Evolutionary conservation across 164 flowering plant species (phyloP), one percentile per base, ranked within the genome.

Genomic region (Sedum album): DNA sequence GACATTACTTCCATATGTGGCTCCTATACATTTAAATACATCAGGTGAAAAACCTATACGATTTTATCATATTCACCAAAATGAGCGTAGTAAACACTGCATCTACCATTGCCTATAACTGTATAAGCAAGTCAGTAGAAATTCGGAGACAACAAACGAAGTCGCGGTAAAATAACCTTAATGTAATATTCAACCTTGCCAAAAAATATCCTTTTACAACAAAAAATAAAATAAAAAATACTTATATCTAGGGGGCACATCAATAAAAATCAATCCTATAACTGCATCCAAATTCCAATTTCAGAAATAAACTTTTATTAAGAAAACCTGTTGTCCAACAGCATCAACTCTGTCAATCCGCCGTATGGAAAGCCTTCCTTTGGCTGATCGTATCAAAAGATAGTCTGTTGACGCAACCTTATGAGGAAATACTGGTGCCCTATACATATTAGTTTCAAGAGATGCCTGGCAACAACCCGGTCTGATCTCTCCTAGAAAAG

Each of bases 1-100:
- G 98, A 78, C 77, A 91, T 80, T 42, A 91, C 97, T 81, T 94
- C 97, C 82, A 88, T 87, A 68, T 87, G 91, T 20, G 98, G 98
- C 79, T 94, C 98, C 97, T 94, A 77, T 68, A 72, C 66, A 69
- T 28, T 66, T 15, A 68, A 46, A 11, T 49, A 65, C 48, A 60
- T 17, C 70, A 31, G 38, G 20, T 33, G 25, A 15, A 51, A 26
- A 48, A 21, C 57, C 57, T 5, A 0, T 4, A n/a, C n/a, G n/a
- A 51, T 21, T 51, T 51, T 26, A 51, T n/a, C 28, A 51, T 51
- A 51, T 51, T 51, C 5, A 5, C 9, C 5, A 51, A 51, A 6
- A 51, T 51, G 9, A 51, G 5, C 6, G 7, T 21, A 21, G 0
- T 6, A 51, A 51, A 9, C 57, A 51, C 57, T n/a, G 21, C 28